These are phyloP conservation scores for Yamadazyma siamensis DNA, from an alignment of 1,139 yeast species.

Conservation along the genomic window DNA sequence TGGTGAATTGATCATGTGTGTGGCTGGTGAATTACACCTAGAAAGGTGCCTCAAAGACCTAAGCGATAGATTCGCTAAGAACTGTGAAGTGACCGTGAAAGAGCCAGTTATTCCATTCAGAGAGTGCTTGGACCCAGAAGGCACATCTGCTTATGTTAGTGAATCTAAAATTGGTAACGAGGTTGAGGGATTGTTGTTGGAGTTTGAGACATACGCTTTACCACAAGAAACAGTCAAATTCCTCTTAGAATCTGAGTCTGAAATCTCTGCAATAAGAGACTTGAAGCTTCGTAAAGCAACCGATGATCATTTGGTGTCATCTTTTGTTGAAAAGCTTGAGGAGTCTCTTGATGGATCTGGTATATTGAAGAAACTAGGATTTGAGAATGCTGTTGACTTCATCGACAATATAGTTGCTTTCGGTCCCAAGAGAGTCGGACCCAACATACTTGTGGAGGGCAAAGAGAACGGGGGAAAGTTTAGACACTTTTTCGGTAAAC, in stretches of 20 bases:
- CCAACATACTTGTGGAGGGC: slow-evolving; percentile 69
- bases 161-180: slow-evolving; percentile 23
- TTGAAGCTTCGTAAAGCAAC: slow-evolving; percentile 7
- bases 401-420: slow-evolving; percentile 56
- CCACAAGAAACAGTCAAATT: slow-evolving; percentile 50
- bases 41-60: slow-evolving; percentile 89
- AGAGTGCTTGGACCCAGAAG: slow-evolving; percentile 59
- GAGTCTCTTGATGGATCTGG: slow-evolving; percentile 21
- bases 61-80: slow-evolving; percentile 82
- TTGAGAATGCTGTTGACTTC: slow-evolving; percentile 19
- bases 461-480: slow-evolving; percentile 30
- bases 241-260: slow-evolving; percentile 44
- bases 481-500: slow-evolving; percentile 21
- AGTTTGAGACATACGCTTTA: slow-evolving; percentile 55
- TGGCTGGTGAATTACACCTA: slow-evolving; percentile 94
- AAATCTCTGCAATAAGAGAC: slow-evolving; percentile 23
- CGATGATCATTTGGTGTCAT: slow-evolving; percentile 11
- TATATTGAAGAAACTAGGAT: slow-evolving; percentile 12
- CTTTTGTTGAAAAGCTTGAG: slow-evolving; percentile 29
- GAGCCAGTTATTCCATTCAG: slow-evolving; percentile 94
- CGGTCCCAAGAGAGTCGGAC: slow-evolving; percentile 77
- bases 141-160: slow-evolving; percentile 15
- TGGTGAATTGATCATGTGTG: slow-evolving; percentile 87
- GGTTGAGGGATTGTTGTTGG: slow-evolving; percentile 47
- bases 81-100: slow-evolving; percentile 79